Evolutionary conservation across 2,329 filamentous ascomycete species (phyloP), one percentile per base, ranked within the genome.

Genomic region (Coniochaeta prunicola): DNA sequence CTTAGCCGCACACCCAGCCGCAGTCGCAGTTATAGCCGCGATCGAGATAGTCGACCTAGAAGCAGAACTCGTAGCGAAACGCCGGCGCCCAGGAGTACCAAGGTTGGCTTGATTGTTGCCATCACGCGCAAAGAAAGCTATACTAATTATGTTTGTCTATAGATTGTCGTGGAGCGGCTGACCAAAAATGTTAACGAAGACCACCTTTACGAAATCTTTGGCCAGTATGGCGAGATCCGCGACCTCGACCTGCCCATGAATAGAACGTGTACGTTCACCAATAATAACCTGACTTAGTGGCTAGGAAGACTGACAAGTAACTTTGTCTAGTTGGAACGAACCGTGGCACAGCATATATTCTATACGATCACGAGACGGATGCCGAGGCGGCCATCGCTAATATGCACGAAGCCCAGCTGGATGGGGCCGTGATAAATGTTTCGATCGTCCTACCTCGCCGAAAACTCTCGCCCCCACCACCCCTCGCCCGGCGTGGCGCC

Each of bases 391-490:
- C 94, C 30, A 96, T 97, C 66, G 86, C 92, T 19, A 90, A 96
- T 71, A 97, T 99, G 94, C 94, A 99, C 73, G 94, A 99, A 76
- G 91, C 90, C n/a, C 90, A 96, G 69, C 77, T 96, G 30, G 92
- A 97, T 72, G 92, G 92, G 57, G 85, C 87, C 24, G 80, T 86
- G 40, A 87, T 97, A 68, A 89, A 88, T 68, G 92, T 97, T 55
- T 94, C 90, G 50, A 94, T 97, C 64, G 91, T 96, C 28, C 79
- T 96, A 36, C 91, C 91, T 0, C 85, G 89, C 56, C 86, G 89
- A 67, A 91, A 91, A 66, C 90, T 96, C 68, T 92, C 90, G 7
- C 86, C 85, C 19, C 85, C 89, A 53, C 92, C 92, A 17, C 91
- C 91, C 1, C 83, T 83, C 5, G 85, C 88, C 57, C 83, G 87